phyloP scores from a whole-genome alignment of 305 asterid genomes.

The Fraxinus baroniana region DNA sequence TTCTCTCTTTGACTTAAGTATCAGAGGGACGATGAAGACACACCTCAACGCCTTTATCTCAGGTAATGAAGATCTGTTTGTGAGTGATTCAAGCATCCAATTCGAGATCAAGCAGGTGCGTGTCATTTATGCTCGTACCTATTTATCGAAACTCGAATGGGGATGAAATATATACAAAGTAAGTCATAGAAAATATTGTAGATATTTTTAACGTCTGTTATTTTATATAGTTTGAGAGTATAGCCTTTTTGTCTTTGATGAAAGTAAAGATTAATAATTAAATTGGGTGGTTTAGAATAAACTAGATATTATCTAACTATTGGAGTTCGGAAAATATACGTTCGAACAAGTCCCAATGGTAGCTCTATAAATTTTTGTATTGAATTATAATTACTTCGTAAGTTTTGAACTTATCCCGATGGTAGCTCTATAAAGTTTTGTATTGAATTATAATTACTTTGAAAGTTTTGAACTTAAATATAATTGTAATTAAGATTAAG shows the following conservation, averaged over 20 bases:
- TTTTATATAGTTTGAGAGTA: not conserved
- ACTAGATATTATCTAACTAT: not conserved
- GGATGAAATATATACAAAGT: not conserved
- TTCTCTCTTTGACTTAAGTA: too few species aligned
- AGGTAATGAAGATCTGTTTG: too few species aligned
- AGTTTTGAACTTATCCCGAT: too few species aligned
- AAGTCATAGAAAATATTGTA: not conserved
- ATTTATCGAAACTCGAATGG: not conserved
- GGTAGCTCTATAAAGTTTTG: not conserved
- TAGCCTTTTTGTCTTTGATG: not conserved
- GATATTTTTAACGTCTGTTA: not conserved
- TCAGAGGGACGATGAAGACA: too few species aligned
- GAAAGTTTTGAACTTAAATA: not conserved
- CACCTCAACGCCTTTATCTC: too few species aligned
- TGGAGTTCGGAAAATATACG: not conserved
- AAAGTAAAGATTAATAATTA: not conserved
- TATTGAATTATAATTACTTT: too few species aligned
- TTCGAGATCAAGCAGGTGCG: too few species aligned
- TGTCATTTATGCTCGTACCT: not conserved
- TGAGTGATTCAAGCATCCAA: too few species aligned
- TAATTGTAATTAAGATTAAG: not conserved
- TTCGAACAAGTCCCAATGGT: not conserved
- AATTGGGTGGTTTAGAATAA: not conserved
- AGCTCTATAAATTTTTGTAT: not conserved
- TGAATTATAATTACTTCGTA: not conserved